Conservation (phyloP, 768 basidiomycete genomes). For the Candolleomyces efflorescens region DNA sequence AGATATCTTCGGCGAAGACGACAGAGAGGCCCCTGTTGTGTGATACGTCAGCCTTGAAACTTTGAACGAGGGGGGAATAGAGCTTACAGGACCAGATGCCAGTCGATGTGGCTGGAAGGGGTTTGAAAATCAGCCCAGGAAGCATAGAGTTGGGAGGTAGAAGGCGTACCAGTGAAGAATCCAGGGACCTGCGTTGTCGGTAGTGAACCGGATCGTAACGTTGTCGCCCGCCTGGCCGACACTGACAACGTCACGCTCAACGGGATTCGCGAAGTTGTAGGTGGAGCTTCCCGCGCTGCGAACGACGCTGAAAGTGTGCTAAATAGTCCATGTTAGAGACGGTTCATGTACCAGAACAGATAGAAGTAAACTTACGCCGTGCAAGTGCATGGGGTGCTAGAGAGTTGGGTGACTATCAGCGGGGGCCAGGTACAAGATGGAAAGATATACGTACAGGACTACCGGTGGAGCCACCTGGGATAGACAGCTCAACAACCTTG, state of each 20-base stretch:
- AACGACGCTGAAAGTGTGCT: slow-evolving; percentile 39
- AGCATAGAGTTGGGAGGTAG: neutral
- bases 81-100: slow-evolving; percentile 41
- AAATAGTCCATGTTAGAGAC: neutral
- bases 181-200: slow-evolving; percentile 51
- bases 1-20: slow-evolving; percentile 28
- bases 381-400: slow-evolving; percentile 42
- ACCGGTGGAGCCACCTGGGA: slow-evolving; percentile 29
- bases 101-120: slow-evolving; percentile 44
- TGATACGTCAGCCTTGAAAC: neutral
- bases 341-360: too few species aligned
- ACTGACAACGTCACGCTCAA: slow-evolving; percentile 30
- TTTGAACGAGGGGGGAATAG: neutral
- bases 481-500: slow-evolving; percentile 11
- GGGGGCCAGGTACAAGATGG: too few species aligned
- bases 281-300: slow-evolving; percentile 25
- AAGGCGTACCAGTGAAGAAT: slow-evolving; percentile 40
- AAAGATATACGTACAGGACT: slow-evolving; percentile 2
- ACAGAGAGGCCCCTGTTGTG: slow-evolving; percentile 26
- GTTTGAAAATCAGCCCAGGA: neutral
- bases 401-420: neutral
- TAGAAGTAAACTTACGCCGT: slow-evolving; percentile 19
- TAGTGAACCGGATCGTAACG: slow-evolving; percentile 45
- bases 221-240: slow-evolving; percentile 29
- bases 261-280: slow-evolving; percentile 41